Evolutionary conservation across 2,329 filamentous ascomycete genomes (phyloP).

Genomic region (Penicillium sp.): DNA sequence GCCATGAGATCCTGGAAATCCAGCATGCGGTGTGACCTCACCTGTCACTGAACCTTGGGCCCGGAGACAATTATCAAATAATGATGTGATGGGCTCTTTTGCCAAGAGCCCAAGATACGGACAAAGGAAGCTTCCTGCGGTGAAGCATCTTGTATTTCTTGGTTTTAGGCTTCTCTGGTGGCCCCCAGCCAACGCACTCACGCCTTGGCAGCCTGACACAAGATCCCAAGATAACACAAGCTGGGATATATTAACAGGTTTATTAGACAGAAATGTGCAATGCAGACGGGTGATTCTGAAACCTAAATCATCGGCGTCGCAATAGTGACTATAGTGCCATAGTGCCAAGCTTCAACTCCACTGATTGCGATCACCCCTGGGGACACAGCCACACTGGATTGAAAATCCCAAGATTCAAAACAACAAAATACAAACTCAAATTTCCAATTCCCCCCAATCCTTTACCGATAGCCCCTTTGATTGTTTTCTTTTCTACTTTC

Average conservation of each 20-base stretch:
- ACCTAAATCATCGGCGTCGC: neutral
- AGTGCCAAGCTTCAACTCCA: constrained; percentile 7
- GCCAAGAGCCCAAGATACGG: neutral
- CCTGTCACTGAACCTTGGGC: neutral
- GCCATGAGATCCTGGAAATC: neutral
- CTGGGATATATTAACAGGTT: neutral
- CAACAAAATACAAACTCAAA: neutral
- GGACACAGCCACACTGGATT: neutral
- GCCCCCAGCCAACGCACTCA: neutral
- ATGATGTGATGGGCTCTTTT: neutral
- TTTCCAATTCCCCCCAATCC: neutral
- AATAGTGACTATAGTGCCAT: neutral
- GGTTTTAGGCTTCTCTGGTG: neutral
- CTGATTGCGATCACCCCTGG: constrained; percentile 3
- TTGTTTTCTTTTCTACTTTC: neutral
- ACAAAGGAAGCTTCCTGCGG: neutral
- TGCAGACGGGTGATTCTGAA: neutral
- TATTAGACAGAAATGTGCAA: neutral
- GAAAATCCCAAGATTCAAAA: neutral
- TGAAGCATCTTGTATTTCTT: constrained; percentile 1
- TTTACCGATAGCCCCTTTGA: neutral
- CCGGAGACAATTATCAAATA: neutral
- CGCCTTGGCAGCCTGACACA: neutral
- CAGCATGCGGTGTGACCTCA: constrained; percentile 1
- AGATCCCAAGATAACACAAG: neutral